Evolutionary conservation across 2,329 filamentous ascomycete genomes (phyloP).

Genomic region (Ophiostoma pallidulum): DNA sequence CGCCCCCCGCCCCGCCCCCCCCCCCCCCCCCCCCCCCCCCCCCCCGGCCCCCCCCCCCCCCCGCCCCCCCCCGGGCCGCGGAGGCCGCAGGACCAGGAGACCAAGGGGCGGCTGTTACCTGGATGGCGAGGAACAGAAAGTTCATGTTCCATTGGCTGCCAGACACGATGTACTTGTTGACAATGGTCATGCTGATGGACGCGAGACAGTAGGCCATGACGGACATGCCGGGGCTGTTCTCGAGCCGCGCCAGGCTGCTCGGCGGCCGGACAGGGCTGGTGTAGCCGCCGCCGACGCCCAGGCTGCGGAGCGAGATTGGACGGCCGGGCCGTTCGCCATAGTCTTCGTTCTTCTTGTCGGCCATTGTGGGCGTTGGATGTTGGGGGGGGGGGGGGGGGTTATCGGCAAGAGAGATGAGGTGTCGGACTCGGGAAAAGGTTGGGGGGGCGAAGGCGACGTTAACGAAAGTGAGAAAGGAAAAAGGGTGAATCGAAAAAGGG

Average conservation of each 20-base stretch:
- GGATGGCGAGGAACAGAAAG: slow-evolving; percentile 85
- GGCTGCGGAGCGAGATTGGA: slow-evolving; percentile 28
- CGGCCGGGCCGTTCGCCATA: slow-evolving; percentile 51
- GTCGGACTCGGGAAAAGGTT: not conserved
- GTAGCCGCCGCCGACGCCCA: not conserved
- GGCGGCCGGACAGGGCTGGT: slow-evolving; percentile 23
- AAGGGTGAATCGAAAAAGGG: not conserved
- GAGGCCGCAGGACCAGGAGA: not conserved
- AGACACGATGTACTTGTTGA: slow-evolving; percentile 97
- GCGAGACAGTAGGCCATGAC: slow-evolving; percentile 86
- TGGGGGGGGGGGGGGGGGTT: not conserved
- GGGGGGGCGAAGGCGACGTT: no score
- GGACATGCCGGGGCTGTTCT: slow-evolving; percentile 69
- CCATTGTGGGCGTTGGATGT: slow-evolving; percentile 45
- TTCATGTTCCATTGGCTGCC: slow-evolving; percentile 89
- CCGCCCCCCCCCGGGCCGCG: no score
- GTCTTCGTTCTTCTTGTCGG: slow-evolving; percentile 84
- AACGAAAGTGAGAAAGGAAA: not conserved
- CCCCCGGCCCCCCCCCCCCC: no score
- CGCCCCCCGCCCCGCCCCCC: no score
- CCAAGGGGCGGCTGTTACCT: slow-evolving; percentile 59
- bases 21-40: no score
- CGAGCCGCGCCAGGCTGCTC: slow-evolving; percentile 40
- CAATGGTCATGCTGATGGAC: slow-evolving; percentile 99
- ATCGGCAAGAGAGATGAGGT: not conserved